These are phyloP conservation scores for Barnettozyma populi DNA, from an alignment of 805 yeast species.

Conservation along the genomic window DNA sequence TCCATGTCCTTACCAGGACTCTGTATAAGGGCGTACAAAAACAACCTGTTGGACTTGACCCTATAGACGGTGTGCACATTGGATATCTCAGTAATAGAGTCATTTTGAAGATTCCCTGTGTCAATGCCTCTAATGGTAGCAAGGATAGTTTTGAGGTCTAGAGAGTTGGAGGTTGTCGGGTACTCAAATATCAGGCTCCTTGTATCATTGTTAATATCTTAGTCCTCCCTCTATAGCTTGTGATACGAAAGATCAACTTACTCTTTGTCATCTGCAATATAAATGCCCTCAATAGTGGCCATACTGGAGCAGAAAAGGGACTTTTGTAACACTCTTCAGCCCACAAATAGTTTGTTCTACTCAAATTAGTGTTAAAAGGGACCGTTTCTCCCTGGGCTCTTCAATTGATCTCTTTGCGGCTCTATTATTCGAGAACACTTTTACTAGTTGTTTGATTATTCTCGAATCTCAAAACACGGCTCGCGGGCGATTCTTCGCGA, in stretches of 20 bases:
- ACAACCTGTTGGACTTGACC: constrained; percentile 11
- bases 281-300: constrained; percentile 34
- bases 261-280: constrained; percentile 37
- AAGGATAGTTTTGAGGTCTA: constrained; percentile 26
- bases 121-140: constrained; percentile 19
- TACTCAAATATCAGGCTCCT: constrained; percentile 34
- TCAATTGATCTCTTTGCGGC: neutral
- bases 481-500: neutral
- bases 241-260: constrained; percentile 15
- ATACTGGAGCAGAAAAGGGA: constrained; percentile 10
- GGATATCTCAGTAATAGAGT: constrained; percentile 18
- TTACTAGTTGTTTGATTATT: no score
- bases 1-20: constrained; percentile 6
- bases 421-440: neutral
- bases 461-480: neutral
- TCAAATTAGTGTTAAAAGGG: neutral
- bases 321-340: neutral
- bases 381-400: neutral
- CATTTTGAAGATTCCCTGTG: constrained; percentile 17
- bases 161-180: constrained; percentile 30
- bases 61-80: constrained; percentile 16
- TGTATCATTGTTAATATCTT: constrained; percentile 7
- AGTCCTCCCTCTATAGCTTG: no score
- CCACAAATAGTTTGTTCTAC: neutral
- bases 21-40: constrained; percentile 17